A percentile compares a stretch with the other conserved stretches of the same genome.
Evolutionary conservation across 108 stramenopile genomes (phyloP).

Genomic region (Skeletonema menzelii): DNA sequence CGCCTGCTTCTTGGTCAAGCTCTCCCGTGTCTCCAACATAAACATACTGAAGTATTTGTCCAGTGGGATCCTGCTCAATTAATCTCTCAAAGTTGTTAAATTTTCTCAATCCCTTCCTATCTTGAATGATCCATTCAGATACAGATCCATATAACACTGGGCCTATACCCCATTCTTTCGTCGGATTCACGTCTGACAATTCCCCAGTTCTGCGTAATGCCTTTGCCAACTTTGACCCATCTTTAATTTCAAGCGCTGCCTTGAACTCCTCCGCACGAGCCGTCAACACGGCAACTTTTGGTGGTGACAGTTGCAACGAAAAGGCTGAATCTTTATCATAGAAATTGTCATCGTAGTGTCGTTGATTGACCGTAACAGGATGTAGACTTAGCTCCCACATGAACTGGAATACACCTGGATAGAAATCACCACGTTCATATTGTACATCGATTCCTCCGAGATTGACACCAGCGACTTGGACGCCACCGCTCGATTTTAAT

Average conservation of each 20-base stretch:
- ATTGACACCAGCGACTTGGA: constrained; percentile 83
- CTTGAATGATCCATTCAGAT: constrained; percentile 92
- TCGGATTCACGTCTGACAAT: constrained; percentile 53
- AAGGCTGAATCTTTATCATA: background rate
- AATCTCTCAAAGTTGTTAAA: constrained; percentile 89
- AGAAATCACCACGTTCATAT: constrained; percentile 89
- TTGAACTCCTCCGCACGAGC: constrained; percentile 96
- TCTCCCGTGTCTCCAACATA: constrained; percentile 97
- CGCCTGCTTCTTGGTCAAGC: constrained; percentile 89
- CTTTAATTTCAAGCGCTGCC: constrained; percentile 90
- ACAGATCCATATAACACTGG: constrained; percentile 95
- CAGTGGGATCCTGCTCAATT: constrained; percentile 85
- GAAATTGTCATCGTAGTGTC: constrained; percentile 26
- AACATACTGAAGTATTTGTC: constrained; percentile 80
- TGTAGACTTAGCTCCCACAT: constrained; percentile 84
- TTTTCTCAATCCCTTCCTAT: constrained; percentile 88
- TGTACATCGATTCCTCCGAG: constrained; percentile 94
- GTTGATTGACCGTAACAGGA: constrained; percentile 40
- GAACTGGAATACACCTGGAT: constrained; percentile 95
- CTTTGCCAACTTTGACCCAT: constrained; percentile 69
- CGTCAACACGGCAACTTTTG: constrained; percentile 91
- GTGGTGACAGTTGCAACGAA: constrained; percentile 38
- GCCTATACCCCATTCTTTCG: constrained; percentile 86
- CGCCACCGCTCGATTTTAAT: constrained; percentile 88
- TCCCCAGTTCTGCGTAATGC: constrained; percentile 80